Base-by-base conservation (phyloP, 2,329 filamentous ascomycete genomes). In the Cercospora beticola region DNA sequence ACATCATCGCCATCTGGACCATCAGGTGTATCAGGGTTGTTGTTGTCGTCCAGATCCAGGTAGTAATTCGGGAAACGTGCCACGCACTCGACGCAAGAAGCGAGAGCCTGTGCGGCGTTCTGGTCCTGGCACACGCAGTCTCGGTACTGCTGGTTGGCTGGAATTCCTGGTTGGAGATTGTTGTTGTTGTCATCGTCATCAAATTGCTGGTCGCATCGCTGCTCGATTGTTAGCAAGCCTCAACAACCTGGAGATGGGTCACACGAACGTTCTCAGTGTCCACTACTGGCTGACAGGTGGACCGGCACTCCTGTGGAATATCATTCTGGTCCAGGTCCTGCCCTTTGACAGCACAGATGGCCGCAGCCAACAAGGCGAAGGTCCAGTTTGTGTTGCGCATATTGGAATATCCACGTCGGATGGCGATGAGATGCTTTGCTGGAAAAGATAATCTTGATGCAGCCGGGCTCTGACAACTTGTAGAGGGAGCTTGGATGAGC, bases 191-290 rank as follows among this genome's bases (percentile, higher is more conserved):
- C 31, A 58, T 68, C 66, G 33, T 70, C 43, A 18, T 66, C 68
- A n/a, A 61, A 66, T 31, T 66, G 59, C 31, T 64, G 60, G 61
- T 66, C 69, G 26, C 69, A 68, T 64, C 49, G 18, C 67, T 70
- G 23, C 31, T 14, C n/a, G 2, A n/a, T 7, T 14, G 26, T 68
- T 64, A 65, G 9, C 16, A 49, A 54, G 56, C 26, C 18, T 43
- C 33, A 10, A 28, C 14, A n/a, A n/a, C n/a, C n/a, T n/a, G n/a
- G n/a, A n/a, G n/a, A n/a, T n/a, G n/a, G n/a, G n/a, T n/a, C n/a
- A n/a, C n/a, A n/a, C n/a, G n/a, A n/a, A 69, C 67, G 12, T 61
- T 60, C 23, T 69, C 63, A 30, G 43, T 62, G 8, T 71, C 49
- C 33, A 67, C 43, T 26, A 69, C 62, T 31, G 66, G 49, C 57